These are phyloP conservation scores for Carex arenaria DNA, from an alignment of 202 grass and related monocot species.

Conservation along the genomic window DNA sequence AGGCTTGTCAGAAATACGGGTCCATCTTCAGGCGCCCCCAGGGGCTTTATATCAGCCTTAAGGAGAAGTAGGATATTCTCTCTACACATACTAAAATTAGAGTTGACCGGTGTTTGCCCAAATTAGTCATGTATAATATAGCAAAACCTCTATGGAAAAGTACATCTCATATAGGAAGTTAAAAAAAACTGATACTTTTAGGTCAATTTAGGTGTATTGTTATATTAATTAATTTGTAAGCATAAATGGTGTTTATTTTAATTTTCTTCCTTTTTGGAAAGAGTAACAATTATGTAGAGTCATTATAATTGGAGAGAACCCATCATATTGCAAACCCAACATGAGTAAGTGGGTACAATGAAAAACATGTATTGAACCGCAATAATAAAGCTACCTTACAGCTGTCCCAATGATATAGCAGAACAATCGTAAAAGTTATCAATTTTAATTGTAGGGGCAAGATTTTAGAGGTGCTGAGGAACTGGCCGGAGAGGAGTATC, in stretches of 20 bases:
- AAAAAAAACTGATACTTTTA: background rate
- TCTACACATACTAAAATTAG: background rate
- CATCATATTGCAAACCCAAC: background rate
- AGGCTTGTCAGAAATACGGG: conserved; percentile 95
- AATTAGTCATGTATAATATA: background rate
- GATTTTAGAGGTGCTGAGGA: conserved; percentile 85
- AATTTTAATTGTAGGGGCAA: conserved; percentile 46
- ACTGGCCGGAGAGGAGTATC: conserved; percentile 93
- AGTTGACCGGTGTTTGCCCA: background rate
- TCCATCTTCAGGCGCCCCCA: conserved; percentile 76
- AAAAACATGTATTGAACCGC: background rate
- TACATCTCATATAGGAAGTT: background rate
- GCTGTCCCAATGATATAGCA: background rate
- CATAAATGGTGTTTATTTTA: background rate
- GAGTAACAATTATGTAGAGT: background rate
- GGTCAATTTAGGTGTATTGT: background rate
- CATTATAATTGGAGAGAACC: background rate
- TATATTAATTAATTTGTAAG: background rate
- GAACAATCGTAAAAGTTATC: background rate
- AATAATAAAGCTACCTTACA: background rate
- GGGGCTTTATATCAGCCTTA: conserved; percentile 92
- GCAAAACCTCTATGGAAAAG: background rate
- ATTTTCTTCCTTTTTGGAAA: background rate
- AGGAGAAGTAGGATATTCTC: conserved; percentile 62
- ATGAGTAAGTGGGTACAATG: background rate